Conservation (phyloP, 371 early-diverging fungal genomes). For the Mucor piriformis region DNA sequence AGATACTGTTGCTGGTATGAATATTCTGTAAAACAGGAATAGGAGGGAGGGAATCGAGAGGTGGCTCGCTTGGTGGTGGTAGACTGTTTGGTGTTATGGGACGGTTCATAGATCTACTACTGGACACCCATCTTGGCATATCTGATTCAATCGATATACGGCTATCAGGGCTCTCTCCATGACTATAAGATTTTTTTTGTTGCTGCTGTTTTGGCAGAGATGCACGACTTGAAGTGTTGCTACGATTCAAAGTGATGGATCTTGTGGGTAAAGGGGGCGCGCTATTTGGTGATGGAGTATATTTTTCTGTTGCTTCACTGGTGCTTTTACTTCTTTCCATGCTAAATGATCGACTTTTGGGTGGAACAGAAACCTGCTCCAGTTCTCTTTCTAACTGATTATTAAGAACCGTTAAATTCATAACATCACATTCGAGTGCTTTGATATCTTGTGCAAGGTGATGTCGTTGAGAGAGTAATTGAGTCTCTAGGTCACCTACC, state of each 20-base stretch:
- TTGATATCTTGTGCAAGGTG: neutral
- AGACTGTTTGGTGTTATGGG: neutral
- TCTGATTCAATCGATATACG: neutral
- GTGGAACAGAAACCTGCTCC: neutral
- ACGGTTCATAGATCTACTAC: neutral
- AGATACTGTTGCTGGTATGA: neutral
- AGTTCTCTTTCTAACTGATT: slow-evolving; percentile 1
- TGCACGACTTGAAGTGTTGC: neutral
- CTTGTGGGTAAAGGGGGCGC: neutral
- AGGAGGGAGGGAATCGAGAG: slow-evolving; percentile 19
- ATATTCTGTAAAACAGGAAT: neutral
- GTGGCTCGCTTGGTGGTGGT: slow-evolving; percentile 15
- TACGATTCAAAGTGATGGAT: neutral
- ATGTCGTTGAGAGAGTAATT: neutral
- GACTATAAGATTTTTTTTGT: neutral
- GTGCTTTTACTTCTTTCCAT: neutral
- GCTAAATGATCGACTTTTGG: neutral
- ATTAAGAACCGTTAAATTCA: slow-evolving; percentile 1
- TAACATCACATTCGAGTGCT: slow-evolving; percentile 1
- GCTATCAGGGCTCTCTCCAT: neutral
- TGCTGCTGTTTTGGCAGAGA: neutral
- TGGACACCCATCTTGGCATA: neutral
- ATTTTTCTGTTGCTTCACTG: neutral
- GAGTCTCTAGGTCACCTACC: neutral
- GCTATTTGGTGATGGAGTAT: neutral